Evolutionary conservation across 345 rosid genomes (phyloP).

Genomic region (Bretschneidera sinensis): DNA sequence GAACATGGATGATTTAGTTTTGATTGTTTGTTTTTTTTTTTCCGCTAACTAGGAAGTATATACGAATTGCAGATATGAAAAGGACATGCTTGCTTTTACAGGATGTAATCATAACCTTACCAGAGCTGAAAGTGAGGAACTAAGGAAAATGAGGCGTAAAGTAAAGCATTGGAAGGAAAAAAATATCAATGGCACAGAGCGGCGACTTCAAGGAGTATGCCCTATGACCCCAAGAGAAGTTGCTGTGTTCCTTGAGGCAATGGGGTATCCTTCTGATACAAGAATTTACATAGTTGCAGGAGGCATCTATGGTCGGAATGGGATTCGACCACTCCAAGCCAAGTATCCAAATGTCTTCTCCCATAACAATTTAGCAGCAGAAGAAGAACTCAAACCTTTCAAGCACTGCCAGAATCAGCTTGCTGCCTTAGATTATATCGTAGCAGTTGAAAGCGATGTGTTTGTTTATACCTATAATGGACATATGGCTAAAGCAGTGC

Average conservation of each 20-base stretch:
- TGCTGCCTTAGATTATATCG: constrained; percentile 63
- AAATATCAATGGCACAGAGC: constrained; percentile 40
- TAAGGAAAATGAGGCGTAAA: constrained; percentile 36
- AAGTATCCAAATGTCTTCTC: constrained; percentile 49
- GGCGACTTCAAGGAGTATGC: constrained; percentile 46
- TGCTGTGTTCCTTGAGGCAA: constrained; percentile 62
- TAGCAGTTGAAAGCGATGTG: constrained; percentile 63
- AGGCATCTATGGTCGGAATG: constrained; percentile 49
- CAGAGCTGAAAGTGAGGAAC: constrained; percentile 35
- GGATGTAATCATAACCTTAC: constrained; percentile 69
- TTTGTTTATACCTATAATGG: constrained; percentile 69
- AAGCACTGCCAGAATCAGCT: constrained; percentile 44
- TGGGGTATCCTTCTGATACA: constrained; percentile 54
- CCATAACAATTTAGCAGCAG: constrained; percentile 50
- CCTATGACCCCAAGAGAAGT: constrained; percentile 77
- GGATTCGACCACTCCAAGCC: constrained; percentile 35
- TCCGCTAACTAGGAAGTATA: background rate
- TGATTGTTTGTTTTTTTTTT: background rate
- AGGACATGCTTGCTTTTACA: constrained; percentile 81
- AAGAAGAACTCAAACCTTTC: constrained; percentile 45
- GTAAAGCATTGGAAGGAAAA: constrained; percentile 62
- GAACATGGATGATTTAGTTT: background rate
- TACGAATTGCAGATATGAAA: constrained; percentile 60
- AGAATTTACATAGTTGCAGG: constrained; percentile 72
- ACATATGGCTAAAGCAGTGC: constrained; percentile 79